Base-by-base conservation (phyloP, 2,329 filamentous ascomycete genomes). In the Fusarium concolor region DNA sequence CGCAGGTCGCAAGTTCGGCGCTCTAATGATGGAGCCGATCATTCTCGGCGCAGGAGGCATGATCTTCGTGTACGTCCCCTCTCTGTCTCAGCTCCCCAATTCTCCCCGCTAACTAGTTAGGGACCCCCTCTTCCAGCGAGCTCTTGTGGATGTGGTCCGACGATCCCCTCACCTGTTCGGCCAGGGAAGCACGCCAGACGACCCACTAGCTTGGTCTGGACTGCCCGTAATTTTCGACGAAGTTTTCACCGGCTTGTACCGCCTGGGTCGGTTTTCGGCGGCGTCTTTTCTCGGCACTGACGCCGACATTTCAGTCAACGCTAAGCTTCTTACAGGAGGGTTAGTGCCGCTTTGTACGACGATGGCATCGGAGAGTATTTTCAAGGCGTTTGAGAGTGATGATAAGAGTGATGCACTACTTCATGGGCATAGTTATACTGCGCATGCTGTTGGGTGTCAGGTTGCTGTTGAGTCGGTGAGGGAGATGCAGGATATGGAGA, bases 371-470 rank as follows among this genome's bases (percentile, higher is more conserved):
- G 83, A 93, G 60, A 85, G 84, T 60, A 90, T 96, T 44, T 96
- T 94, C 77, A 74, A 87, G 2, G 87, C 88, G 0, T 96, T 96
- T 74, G 80, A 87, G 14, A 89, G 90, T 52, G 82, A 86, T 2
- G 89, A 93, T 47, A 96, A 96, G 79, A 88, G 87, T 1, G 92
- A 95, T 69, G 93, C 93, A 0, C 79, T 96, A 7, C 81, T 96
- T 5, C 93, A 96, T 71, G 93, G 93, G 0, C 93, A 96, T 76
- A 95, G 92, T 76, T 96, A 96, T 78, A 96, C 93, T 0, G 93
- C 93, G 0, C 92, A 96, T 76, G 86, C 93, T 0, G 86, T 96
- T 2, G 93, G 93, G 1, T 96, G 92, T 71, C 87, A 90, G 43
- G 92, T 96, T 0, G 93, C 91, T 0, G 82, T 90, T n/a, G 86